Evolutionary conservation across 1,139 yeast species (phyloP), one percentile per base, ranked within the genome.

Genomic region (Wickerhamiella pararugosa): DNA sequence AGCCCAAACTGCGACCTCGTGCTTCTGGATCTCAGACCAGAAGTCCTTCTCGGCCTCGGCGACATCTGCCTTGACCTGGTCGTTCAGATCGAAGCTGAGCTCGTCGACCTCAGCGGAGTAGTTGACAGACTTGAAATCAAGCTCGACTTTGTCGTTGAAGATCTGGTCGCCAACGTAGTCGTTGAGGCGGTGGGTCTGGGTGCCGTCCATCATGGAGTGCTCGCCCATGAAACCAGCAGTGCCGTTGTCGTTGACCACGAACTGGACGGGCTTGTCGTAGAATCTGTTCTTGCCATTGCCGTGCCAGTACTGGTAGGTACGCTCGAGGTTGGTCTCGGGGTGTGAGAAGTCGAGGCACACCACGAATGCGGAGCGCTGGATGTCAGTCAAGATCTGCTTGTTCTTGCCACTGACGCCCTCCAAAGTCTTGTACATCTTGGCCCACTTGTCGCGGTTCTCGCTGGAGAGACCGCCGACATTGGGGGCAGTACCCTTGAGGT

Each of bases 171-270:
- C 69, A 40, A 87, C 70, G 57, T 70, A 77, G 63, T 84, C 87
- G 63, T 87, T 87, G 65, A 90, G 66, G 55, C 87, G 78, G 54
- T 83, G 77, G 32, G 95, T 90, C 55, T 96, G 95, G 21, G 96
- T 84, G 49, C 97, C 98, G 62, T 90, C 98, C 97, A 90, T 90
- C 70, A 75, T 81, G 30, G 96, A 84, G 66, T 90, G 98, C 65
- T 90, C 98, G 48, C 94, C 97, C 58, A 86, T 66, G 67, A 86
- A 87, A 1, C 96, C 97, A 21, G 95, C 82, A 52, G 76, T 70
- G 49, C 94, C 95, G 60, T 84, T 86, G 50, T 76, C 79, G 49
- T 81, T 67, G 44, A 90, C 75, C 51, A 86, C 73, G 59, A 83
- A 79, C 66, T 90, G 93, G 51, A 82, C 66, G 5, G 96, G 93